Evolutionary conservation across 352 stramenopile genomes (phyloP).

Genomic region (Phytophthora foliorum): DNA sequence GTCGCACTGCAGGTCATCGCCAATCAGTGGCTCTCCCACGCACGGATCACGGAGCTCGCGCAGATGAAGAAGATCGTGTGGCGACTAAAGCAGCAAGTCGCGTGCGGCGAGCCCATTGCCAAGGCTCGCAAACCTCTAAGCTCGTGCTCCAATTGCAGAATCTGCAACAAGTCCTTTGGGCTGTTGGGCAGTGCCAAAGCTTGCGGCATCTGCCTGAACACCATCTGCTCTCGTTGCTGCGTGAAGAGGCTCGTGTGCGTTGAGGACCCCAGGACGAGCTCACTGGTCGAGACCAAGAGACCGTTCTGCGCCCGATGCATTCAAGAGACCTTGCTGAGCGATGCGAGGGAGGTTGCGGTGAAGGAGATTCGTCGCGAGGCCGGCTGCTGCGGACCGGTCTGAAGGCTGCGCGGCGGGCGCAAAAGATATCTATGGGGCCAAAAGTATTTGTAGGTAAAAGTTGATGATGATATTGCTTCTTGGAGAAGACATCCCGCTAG

Average conservation of each 20-base stretch:
- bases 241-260: slow-evolving; percentile 31
- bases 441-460: not conserved
- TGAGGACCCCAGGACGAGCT: not conserved
- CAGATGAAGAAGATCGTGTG: slow-evolving; percentile 71
- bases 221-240: slow-evolving; percentile 42
- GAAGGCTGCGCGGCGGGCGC: not conserved
- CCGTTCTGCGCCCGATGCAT: slow-evolving; percentile 35
- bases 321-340: slow-evolving; percentile 18
- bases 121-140: slow-evolving; percentile 27
- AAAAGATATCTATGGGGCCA: not conserved
- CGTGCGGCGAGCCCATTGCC: slow-evolving; percentile 8
- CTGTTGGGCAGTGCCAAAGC: slow-evolving; percentile 25
- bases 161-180: slow-evolving; percentile 33
- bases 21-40: slow-evolving; percentile 41
- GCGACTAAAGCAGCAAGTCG: slow-evolving; percentile 32
- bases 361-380: slow-evolving; percentile 26
- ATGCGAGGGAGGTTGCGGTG: slow-evolving; percentile 20
- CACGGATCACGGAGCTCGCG: slow-evolving; percentile 47
- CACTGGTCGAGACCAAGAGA: slow-evolving; percentile 23
- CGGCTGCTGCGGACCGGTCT: not conserved
- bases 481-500: too few relatives aligned
- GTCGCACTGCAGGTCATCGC: slow-evolving; percentile 48
- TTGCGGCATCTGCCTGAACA: slow-evolving; percentile 21
- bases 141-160: slow-evolving; percentile 16
- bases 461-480: too few relatives aligned